Conservation (phyloP, 2,329 filamentous ascomycete species). For the Trichoderma atroviride region DNA sequence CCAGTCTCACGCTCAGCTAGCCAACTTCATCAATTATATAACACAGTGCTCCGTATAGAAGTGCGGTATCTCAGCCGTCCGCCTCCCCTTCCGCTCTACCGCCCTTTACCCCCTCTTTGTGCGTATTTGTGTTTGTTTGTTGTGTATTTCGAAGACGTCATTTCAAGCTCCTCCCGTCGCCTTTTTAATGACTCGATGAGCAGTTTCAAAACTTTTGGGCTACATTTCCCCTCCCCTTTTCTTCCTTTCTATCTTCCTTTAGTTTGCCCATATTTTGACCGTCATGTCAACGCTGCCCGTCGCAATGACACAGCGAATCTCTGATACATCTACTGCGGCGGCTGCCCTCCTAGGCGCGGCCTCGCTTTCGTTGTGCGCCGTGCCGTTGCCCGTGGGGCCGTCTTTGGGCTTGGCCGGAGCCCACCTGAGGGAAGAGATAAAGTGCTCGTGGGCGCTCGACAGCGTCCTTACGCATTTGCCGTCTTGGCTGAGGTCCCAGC, state of each 20-base stretch:
- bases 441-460: conserved; percentile 76
- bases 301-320: conserved; percentile 82
- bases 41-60: conserved; percentile 1
- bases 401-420: conserved; percentile 58
- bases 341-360: conserved; percentile 54
- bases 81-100: neutral
- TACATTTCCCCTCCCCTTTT: neutral
- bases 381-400: conserved; percentile 34
- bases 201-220: neutral
- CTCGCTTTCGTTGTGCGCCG: conserved; percentile 34
- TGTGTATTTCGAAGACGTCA: neutral
- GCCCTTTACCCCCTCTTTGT: neutral
- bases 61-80: conserved; percentile 6
- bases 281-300: conserved; percentile 84
- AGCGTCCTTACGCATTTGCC: conserved; percentile 85
- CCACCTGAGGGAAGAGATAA: conserved; percentile 86
- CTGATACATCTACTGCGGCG: conserved; percentile 38
- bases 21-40: conserved; percentile 23
- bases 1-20: conserved; percentile 17
- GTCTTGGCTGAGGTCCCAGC: conserved; percentile 91
- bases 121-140: neutral
- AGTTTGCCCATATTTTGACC: conserved; percentile 74
- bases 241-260: conserved; percentile 5
- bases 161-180: neutral
- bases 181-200: neutral